Evolutionary conservation across 805 yeast genomes (phyloP), one percentile per base, ranked within the genome.

Genomic region (Candida glaebosa): DNA sequence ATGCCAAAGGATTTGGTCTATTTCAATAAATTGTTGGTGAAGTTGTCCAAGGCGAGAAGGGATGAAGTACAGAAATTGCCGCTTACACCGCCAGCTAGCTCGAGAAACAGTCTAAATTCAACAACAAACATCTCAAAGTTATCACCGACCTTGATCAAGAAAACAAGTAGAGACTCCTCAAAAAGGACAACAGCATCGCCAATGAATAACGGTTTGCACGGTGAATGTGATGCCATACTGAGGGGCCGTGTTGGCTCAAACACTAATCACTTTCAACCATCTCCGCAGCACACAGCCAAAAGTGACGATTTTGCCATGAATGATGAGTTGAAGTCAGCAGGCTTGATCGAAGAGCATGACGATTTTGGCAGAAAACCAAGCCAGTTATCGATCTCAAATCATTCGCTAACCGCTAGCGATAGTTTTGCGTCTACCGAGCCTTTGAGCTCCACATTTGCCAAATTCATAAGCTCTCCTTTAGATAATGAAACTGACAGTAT

Each of bases 1-100:
- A 22, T 35, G 5, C 38, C 38, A 17, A 35, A 35, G n/a, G 38
- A 35, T 35, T 20, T 12, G 22, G 8, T 25, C 12, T 35, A 24
- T 24, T 35, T 35, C 6, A 35, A 35, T 24, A 14, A 35, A 24
- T 24, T 35, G 24, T 17, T 34, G 14, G 16, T 34, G 24, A 34
- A 15, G 20, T 19, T 28, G 14, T 28, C 31, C 7, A 28, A 28
- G 5, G 5, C 31, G 9, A 10, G 16, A 28, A 28, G 6, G 6
- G 9, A 12, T 6, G 16, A 28, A 9, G 12, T 8, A 12, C 16
- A 28, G 16, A 9, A 9, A 10, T 7, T 12, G 16, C 5, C 31
- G 5, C 12, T 14, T 12, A 28, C 31, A 28, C n/a, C 31, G 16
- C 6, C 37, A 8, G 5, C 26, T 7, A 34, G 26, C 25, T 7